Evolutionary conservation across 164 flowering plant species (phyloP).

Genomic region (Umbellularia californica): DNA sequence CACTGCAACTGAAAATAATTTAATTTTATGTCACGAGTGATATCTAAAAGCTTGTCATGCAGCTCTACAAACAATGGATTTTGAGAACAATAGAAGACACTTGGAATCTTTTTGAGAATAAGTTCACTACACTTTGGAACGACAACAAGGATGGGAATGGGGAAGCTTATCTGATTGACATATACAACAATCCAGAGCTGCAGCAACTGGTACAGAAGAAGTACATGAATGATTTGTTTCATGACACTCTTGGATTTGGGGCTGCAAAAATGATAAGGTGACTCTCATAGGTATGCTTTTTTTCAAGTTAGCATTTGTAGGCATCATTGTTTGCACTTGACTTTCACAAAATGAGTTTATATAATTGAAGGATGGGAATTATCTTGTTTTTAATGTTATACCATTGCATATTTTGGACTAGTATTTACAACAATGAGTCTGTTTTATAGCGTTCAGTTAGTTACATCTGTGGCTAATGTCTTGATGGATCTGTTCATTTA

Average conservation of each 20-base stretch:
- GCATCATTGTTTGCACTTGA: neutral
- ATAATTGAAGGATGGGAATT: neutral
- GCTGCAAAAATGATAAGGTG: slow-evolving; percentile 99
- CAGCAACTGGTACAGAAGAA: slow-evolving; percentile 44
- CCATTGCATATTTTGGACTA: neutral
- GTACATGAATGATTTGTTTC: slow-evolving; percentile 64
- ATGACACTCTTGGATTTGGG: slow-evolving; percentile 93
- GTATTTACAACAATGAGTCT: neutral
- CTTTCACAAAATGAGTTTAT: neutral
- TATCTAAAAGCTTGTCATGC: slow-evolving; percentile 14
- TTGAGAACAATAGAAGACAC: slow-evolving; percentile 62
- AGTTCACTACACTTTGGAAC: slow-evolving; percentile 73
- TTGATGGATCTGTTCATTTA: neutral
- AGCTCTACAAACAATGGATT: slow-evolving; percentile 83
- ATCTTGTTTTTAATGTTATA: neutral
- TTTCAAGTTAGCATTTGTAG: neutral
- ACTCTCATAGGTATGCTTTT: slow-evolving; percentile 1
- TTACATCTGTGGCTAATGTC: neutral
- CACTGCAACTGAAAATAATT: neutral
- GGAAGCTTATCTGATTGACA: slow-evolving; percentile 79
- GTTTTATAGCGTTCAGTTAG: neutral
- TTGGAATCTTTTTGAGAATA: slow-evolving; percentile 80
- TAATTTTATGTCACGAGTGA: neutral
- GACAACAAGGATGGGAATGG: slow-evolving; percentile 74
- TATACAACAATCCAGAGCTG: slow-evolving; percentile 67